These are phyloP conservation scores for Inonotus obliquus DNA, from an alignment of 1,284 basidiomycete species.

Conservation along the genomic window DNA sequence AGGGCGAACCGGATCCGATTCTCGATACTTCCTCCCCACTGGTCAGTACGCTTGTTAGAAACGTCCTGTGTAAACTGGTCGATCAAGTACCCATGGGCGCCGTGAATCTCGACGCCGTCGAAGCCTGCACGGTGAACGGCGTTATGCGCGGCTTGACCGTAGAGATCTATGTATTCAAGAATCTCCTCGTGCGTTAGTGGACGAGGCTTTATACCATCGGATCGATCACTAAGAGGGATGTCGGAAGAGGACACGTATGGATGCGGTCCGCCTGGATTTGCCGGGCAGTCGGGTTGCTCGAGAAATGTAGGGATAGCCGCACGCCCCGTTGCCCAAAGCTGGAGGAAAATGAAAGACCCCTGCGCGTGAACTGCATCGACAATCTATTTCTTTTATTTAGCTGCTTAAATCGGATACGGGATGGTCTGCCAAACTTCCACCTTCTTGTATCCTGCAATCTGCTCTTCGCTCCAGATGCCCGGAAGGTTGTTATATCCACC, in stretches of 20 bases:
- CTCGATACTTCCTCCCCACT: no score
- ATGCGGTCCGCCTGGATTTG: not conserved
- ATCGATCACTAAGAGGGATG: slow-evolving; percentile 32
- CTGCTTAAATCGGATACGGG: no score
- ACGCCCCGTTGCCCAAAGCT: not conserved
- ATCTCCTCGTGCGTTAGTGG: slow-evolving; percentile 11
- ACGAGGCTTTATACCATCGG: slow-evolving; percentile 20
- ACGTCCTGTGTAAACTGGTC: slow-evolving; percentile 22
- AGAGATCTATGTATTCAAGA: no score
- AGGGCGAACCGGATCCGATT: slow-evolving; percentile 19
- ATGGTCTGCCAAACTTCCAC: no score
- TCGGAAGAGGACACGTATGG: slow-evolving; percentile 35
- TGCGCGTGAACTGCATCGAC: not conserved
- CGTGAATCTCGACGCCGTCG: slow-evolving; percentile 23
- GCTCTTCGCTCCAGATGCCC: no score
- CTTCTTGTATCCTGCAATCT: no score
- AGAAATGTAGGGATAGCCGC: not conserved
- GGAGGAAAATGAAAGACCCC: slow-evolving; percentile 22
- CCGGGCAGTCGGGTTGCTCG: not conserved
- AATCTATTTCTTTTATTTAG: not conserved
- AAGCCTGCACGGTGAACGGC: no score
- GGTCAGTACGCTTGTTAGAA: no score
- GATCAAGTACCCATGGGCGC: slow-evolving; percentile 20
- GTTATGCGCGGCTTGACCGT: no score
- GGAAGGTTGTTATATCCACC: no score